Evolutionary conservation across 176 grass and related monocot genomes (phyloP).

Genomic region (Raddia distichophylla): DNA sequence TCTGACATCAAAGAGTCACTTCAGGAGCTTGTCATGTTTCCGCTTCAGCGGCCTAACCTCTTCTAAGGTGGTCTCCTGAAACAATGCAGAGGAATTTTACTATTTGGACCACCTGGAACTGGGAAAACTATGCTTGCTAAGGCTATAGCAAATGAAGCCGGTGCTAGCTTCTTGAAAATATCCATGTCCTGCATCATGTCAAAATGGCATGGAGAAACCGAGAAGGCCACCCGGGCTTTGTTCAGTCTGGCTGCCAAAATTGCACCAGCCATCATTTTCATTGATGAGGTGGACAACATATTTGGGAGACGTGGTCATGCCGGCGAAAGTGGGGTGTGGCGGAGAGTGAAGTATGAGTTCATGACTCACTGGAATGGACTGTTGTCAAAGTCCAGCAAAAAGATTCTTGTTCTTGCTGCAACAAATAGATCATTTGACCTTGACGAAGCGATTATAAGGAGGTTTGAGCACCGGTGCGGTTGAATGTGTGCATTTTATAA

Average conservation of each 20-base stretch:
- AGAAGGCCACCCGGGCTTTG: conserved; percentile 67
- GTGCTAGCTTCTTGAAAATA: conserved; percentile 80
- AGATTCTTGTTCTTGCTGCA: conserved; percentile 85
- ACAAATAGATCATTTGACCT: conserved; percentile 87
- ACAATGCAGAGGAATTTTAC: conserved; percentile 73
- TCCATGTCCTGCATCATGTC: conserved; percentile 77
- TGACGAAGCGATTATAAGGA: conserved; percentile 78
- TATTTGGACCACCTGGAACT: conserved; percentile 84
- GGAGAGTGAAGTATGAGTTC: conserved; percentile 88
- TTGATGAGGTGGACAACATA: conserved; percentile 88
- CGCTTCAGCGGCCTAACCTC: conserved; percentile 69
- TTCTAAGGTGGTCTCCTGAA: conserved; percentile 86
- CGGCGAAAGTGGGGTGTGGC: conserved; percentile 63
- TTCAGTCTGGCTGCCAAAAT: conserved; percentile 77
- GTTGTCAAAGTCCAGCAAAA: conserved; percentile 59
- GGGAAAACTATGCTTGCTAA: conserved; percentile 91
- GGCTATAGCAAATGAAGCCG: conserved; percentile 77
- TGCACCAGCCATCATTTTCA: conserved; percentile 74
- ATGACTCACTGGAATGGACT: conserved; percentile 84
- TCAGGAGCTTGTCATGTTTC: conserved; percentile 80
- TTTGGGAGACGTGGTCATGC: conserved; percentile 58
- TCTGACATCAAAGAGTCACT: conserved; percentile 76
- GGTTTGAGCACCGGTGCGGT: conserved; percentile 79
- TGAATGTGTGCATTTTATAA: neutral
- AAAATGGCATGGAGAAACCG: conserved; percentile 73